Percentiles rank a stretch among this genome's conserved stretches.
Evolutionary conservation across 2,329 filamentous ascomycete genomes (phyloP).

Genomic region (Curvularia lunata): DNA sequence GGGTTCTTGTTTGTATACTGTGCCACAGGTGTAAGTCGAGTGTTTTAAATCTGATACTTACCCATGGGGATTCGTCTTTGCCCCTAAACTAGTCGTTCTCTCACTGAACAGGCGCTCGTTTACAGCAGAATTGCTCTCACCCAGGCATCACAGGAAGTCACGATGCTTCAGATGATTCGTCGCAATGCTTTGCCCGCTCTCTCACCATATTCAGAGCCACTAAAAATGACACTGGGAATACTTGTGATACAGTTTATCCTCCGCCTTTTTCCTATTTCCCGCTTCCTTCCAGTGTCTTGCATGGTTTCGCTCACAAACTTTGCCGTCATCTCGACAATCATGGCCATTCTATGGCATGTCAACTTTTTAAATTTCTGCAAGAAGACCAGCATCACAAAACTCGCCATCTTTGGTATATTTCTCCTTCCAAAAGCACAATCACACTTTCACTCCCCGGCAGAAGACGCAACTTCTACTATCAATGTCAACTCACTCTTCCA

Average conservation of each 20-base stretch:
- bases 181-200: constrained; percentile 7
- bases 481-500: constrained; percentile 31
- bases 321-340: not conserved
- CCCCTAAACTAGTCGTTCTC: constrained; percentile 7
- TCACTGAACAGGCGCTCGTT: constrained; percentile 17
- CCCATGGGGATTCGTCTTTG: not conserved
- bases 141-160: constrained; percentile 8
- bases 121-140: constrained; percentile 25
- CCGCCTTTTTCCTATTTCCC: constrained; percentile 2
- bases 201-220: constrained; percentile 15
- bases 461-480: constrained; percentile 21
- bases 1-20: not conserved
- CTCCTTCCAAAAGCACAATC: constrained; percentile 8
- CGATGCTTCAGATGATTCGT: constrained; percentile 10
- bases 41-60: not conserved
- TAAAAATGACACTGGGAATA: not conserved
- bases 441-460: constrained; percentile 25
- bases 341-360: not conserved
- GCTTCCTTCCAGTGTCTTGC: not conserved
- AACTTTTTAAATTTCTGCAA: not conserved
- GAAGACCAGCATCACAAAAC: not conserved
- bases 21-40: not conserved
- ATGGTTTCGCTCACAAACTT: not conserved
- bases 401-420: not conserved
- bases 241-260: not conserved